Conservation (phyloP, 805 yeast species). For the Starmerella apis region DNA sequence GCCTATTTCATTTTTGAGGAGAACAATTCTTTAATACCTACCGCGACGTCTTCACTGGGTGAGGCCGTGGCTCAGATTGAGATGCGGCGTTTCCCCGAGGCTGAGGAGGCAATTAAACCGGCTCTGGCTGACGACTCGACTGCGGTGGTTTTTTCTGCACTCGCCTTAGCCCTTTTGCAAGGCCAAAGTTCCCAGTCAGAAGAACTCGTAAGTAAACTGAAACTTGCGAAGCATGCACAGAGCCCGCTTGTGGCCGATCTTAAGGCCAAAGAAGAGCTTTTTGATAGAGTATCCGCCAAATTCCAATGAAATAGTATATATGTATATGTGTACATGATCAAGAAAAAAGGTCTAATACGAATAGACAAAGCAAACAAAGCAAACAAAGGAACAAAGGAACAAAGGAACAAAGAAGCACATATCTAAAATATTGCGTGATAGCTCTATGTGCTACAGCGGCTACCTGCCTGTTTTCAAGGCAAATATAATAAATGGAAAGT, state of each 20-base stretch:
- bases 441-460: no score
- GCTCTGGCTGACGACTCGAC: slow-evolving; percentile 34
- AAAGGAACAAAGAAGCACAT: no score
- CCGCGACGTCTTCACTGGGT: slow-evolving; percentile 50
- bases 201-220: slow-evolving; percentile 12
- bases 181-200: slow-evolving; percentile 31
- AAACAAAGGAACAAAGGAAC: no score
- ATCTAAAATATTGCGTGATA: no score
- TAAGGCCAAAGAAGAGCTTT: slow-evolving; percentile 50
- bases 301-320: slow-evolving; percentile 23
- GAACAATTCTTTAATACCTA: slow-evolving; percentile 31
- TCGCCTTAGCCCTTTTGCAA: slow-evolving; percentile 50
- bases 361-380: no score
- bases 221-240: slow-evolving; percentile 43
- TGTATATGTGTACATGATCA: no score
- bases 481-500: no score
- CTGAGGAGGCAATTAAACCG: slow-evolving; percentile 45
- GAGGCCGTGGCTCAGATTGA: slow-evolving; percentile 68
- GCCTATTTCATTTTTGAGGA: slow-evolving; percentile 54
- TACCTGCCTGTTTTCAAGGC: no score
- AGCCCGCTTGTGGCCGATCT: slow-evolving; percentile 45
- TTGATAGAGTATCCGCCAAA: slow-evolving; percentile 49
- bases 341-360: no score
- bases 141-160: slow-evolving; percentile 48
- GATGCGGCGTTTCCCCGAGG: slow-evolving; percentile 72